These are phyloP conservation scores for Cymbomonas tetramitiformis DNA, from an alignment of 139 green algal genomes.

Conservation along the genomic window DNA sequence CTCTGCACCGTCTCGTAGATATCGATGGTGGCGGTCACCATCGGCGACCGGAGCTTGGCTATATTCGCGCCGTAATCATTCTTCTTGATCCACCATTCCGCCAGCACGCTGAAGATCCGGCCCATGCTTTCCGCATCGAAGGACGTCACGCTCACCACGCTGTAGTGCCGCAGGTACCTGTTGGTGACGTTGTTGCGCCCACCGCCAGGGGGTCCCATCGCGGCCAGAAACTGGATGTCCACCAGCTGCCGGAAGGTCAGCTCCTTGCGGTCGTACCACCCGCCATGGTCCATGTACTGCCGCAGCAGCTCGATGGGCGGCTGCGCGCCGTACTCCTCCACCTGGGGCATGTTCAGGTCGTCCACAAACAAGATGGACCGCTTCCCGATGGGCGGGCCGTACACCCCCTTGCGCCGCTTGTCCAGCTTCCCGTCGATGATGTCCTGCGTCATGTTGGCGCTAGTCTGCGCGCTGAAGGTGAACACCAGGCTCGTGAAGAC, in stretches of 20 bases:
- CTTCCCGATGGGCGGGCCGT: slow-evolving; percentile 25
- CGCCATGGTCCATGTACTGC: slow-evolving; percentile 31
- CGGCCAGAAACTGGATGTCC: slow-evolving; percentile 26
- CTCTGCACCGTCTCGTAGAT: slow-evolving; percentile 26
- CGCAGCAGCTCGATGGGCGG: slow-evolving; percentile 33
- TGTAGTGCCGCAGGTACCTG: slow-evolving; percentile 25
- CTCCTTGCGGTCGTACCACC: slow-evolving; percentile 31
- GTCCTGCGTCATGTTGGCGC: slow-evolving; percentile 52
- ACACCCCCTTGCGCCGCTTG: slow-evolving; percentile 34
- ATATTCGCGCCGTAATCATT: slow-evolving; percentile 1
- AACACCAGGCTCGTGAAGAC: slow-evolving; percentile 44
- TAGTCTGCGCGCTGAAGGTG: slow-evolving; percentile 56
- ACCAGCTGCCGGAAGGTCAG: slow-evolving; percentile 23
- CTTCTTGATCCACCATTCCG: slow-evolving; percentile 39
- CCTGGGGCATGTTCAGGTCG: slow-evolving; percentile 33
- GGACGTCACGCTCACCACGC: slow-evolving; percentile 23
- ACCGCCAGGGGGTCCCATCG: slow-evolving; percentile 30
- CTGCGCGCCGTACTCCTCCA: slow-evolving; percentile 30
- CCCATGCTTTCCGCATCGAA: slow-evolving; percentile 42
- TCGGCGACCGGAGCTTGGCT: background rate
- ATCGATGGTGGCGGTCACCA: slow-evolving; percentile 26
- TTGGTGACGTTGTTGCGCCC: slow-evolving; percentile 29
- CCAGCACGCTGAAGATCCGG: slow-evolving; percentile 43
- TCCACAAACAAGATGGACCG: slow-evolving; percentile 27
- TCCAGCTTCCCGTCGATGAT: slow-evolving; percentile 48